Evolutionary conservation across 176 grass and related monocot genomes (phyloP).

Genomic region (Aegilops sharonensis): DNA sequence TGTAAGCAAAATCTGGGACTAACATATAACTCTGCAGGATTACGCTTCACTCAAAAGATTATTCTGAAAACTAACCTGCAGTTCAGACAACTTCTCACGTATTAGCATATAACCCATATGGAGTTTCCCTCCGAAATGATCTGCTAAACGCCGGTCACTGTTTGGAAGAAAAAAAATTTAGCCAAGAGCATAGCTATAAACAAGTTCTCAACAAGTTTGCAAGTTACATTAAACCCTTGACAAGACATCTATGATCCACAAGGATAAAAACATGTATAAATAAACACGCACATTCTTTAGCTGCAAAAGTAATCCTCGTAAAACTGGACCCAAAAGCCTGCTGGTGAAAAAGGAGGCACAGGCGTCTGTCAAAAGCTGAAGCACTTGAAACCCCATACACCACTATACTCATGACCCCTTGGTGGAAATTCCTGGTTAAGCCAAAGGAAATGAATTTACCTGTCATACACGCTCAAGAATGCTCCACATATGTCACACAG

Average conservation of each 20-base stretch:
- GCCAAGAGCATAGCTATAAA: neutral
- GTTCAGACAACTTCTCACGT: constrained; percentile 75
- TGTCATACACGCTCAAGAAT: constrained; percentile 90
- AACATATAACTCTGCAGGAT: constrained; percentile 14
- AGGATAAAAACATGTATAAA: constrained; percentile 41
- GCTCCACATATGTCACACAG: constrained; percentile 98
- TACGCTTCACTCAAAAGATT: constrained; percentile 20
- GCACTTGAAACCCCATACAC: constrained; percentile 40
- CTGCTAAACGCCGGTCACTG: constrained; percentile 93
- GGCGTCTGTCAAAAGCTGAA: constrained; percentile 63
- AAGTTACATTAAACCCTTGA: constrained; percentile 34
- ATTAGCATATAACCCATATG: constrained; percentile 95
- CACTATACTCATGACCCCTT: constrained; percentile 29
- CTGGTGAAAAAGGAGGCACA: constrained; percentile 69
- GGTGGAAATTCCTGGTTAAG: neutral
- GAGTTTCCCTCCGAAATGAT: constrained; percentile 99
- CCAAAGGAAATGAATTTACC: constrained; percentile 43
- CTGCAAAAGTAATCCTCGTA: constrained; percentile 86
- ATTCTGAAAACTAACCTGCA: constrained; percentile 48
- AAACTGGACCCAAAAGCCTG: constrained; percentile 85
- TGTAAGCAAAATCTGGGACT: constrained; percentile 25
- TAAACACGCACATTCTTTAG: constrained; percentile 88
- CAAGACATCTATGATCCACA: constrained; percentile 29
- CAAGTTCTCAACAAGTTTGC: neutral
- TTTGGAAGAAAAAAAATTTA: constrained; percentile 31